A percentile compares a stretch with the other conserved stretches of the same genome.
These are phyloP conservation scores for Chaetoscypha palmicola DNA, from an alignment of 2,329 filamentous ascomycete species.

Conservation along the genomic window DNA sequence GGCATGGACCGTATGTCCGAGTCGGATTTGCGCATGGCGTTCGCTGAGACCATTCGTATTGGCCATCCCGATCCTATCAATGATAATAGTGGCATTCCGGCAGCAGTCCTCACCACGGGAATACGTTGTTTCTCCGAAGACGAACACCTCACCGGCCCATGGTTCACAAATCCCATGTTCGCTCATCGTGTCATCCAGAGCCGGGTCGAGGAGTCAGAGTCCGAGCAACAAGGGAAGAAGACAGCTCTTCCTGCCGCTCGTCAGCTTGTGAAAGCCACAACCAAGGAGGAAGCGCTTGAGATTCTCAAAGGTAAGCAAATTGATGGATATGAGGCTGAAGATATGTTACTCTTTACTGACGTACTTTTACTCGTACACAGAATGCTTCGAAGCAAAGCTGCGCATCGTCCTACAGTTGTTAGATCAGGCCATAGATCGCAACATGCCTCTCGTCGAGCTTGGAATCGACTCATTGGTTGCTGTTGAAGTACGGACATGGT, in stretches of 20 bases:
- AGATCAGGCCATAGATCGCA: slow-evolving; percentile 5
- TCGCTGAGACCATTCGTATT: slow-evolving; percentile 36
- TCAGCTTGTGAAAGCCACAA: slow-evolving; percentile 3
- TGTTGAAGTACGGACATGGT: slow-evolving; percentile 36
- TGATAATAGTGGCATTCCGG: too few relatives aligned
- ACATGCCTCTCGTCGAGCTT: slow-evolving; percentile 21
- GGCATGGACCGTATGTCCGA: slow-evolving; percentile 20
- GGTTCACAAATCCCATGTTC: slow-evolving; percentile 23
- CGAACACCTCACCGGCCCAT: slow-evolving; percentile 9
- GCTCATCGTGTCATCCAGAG: slow-evolving; percentile 17
- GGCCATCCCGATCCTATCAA: slow-evolving; percentile 18
- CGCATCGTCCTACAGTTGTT: slow-evolving; percentile 2
- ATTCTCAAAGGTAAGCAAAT: neutral
- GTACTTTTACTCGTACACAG: too few relatives aligned
- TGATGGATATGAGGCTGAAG: too few relatives aligned
- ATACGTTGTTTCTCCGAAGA: neutral
- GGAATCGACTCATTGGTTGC: slow-evolving; percentile 18
- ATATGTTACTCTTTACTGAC: too few relatives aligned
- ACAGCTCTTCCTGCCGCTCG: slow-evolving; percentile 1
- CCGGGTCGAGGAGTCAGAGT: neutral
- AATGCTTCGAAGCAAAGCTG: slow-evolving; percentile 13
- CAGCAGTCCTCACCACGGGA: slow-evolving; percentile 3
- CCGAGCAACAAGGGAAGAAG: too few relatives aligned
- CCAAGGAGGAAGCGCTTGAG: neutral
- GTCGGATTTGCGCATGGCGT: slow-evolving; percentile 35